These are phyloP conservation scores for Zanthoxylum bungeanum DNA, from an alignment of 345 rosid genomes.

Conservation along the genomic window DNA sequence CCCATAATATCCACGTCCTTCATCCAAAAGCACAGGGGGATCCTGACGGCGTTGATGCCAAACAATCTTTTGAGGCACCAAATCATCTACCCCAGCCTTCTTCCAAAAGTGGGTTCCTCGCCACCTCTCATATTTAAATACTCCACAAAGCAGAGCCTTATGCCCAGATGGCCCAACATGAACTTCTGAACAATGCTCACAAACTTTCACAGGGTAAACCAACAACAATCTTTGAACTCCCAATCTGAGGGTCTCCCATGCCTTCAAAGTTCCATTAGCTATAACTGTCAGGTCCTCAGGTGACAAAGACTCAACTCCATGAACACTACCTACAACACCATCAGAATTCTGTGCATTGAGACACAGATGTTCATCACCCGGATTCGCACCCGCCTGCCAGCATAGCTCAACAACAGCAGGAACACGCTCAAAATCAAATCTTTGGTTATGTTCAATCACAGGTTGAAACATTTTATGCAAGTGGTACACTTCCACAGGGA, in stretches of 20 bases:
- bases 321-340: conserved; percentile 15
- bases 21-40: conserved; percentile 60
- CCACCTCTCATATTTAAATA: conserved; percentile 78
- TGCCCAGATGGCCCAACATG: conserved; percentile 88
- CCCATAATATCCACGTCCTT: conserved; percentile 69
- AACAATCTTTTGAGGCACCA: conserved; percentile 74
- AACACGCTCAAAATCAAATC: conserved; percentile 75
- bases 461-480: conserved; percentile 53
- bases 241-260: conserved; percentile 68
- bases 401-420: conserved; percentile 86
- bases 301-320: conserved; percentile 38
- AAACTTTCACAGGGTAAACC: conserved; percentile 72
- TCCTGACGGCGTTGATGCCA: conserved; percentile 83
- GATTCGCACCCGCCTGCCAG: conserved; percentile 80
- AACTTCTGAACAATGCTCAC: conserved; percentile 75
- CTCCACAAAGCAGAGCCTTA: conserved; percentile 75
- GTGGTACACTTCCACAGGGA: conserved; percentile 69
- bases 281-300: conserved; percentile 36
- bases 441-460: conserved; percentile 59
- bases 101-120: conserved; percentile 76
- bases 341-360: conserved; percentile 13
- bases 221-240: conserved; percentile 56
- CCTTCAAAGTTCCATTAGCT: conserved; percentile 57
- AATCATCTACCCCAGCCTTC: conserved; percentile 69
- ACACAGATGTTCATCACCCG: conserved; percentile 23